Conservation (phyloP, 345 rosid species). For the Punica granatum region DNA sequence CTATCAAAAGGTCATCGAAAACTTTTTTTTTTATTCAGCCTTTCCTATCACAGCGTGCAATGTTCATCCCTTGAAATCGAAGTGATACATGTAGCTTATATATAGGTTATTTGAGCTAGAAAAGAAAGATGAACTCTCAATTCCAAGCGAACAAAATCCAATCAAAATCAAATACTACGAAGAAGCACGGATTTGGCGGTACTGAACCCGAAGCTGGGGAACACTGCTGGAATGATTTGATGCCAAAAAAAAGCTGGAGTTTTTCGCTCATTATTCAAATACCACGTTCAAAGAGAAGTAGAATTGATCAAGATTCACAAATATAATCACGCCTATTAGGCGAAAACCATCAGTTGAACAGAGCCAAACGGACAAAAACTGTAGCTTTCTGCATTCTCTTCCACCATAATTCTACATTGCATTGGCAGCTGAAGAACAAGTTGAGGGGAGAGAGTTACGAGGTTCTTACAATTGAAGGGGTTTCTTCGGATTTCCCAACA, state of each 20-base stretch:
- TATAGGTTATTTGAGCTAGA: not conserved
- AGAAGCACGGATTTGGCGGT: not conserved
- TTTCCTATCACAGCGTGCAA: too few species aligned
- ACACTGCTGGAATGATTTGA: not conserved
- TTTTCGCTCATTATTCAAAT: not conserved
- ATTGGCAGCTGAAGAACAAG: not conserved
- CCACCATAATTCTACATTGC: not conserved
- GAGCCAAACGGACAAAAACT: not conserved
- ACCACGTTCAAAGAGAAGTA: not conserved
- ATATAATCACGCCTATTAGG: not conserved
- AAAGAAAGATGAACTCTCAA: not conserved
- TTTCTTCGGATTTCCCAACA: slow-evolving; percentile 16
- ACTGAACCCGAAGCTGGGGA: not conserved
- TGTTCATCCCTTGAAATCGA: not conserved
- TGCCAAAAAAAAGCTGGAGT: not conserved
- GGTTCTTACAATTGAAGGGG: not conserved
- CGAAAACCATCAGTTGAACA: not conserved
- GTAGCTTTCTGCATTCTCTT: too few species aligned
- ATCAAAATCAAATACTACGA: not conserved
- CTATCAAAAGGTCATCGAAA: not conserved
- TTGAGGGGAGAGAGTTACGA: not conserved
- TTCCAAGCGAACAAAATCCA: not conserved
- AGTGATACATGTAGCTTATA: not conserved
- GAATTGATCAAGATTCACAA: not conserved
- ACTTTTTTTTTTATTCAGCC: not conserved